A percentile compares a stretch with the other conserved stretches of the same genome.
These are phyloP conservation scores for Didymosphaeria variabile DNA, from an alignment of 2,329 filamentous ascomycete species.

Conservation along the genomic window DNA sequence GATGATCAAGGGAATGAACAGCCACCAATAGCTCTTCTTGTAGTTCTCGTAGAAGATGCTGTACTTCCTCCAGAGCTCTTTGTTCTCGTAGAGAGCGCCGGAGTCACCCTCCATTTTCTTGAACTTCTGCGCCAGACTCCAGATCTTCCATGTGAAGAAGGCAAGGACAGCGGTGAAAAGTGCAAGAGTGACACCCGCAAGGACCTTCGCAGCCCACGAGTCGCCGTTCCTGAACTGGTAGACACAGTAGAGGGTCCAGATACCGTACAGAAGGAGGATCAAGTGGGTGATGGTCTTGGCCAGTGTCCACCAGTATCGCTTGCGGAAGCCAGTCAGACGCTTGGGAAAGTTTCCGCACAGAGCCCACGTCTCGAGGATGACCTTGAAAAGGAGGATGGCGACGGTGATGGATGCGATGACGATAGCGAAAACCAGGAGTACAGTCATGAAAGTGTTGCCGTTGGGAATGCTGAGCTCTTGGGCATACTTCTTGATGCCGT, in stretches of 20 bases:
- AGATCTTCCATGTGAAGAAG: conserved; percentile 88
- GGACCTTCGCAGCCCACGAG: conserved; percentile 87
- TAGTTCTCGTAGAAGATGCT: conserved; percentile 97
- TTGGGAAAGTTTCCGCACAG: conserved; percentile 88
- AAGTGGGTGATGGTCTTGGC: conserved; percentile 88
- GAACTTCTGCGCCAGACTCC: conserved; percentile 74
- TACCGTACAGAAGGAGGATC: conserved; percentile 89
- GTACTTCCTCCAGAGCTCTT: conserved; percentile 92
- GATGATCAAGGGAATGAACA: conserved; percentile 87
- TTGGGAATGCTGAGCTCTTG: conserved; percentile 85
- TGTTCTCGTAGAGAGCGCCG: conserved; percentile 82
- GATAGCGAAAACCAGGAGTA: conserved; percentile 87
- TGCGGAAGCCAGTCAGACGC: conserved; percentile 81
- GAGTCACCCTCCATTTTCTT: conserved; percentile 79
- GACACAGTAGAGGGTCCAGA: conserved; percentile 95
- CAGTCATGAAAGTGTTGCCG: conserved; percentile 95
- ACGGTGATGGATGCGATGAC: conserved; percentile 84
- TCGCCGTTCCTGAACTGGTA: conserved; percentile 95
- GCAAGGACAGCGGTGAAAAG: conserved; percentile 82
- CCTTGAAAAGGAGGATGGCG: conserved; percentile 87
- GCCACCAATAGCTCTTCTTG: conserved; percentile 95
- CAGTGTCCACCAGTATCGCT: conserved; percentile 95
- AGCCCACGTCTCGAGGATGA: conserved; percentile 89
- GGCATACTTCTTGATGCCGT: conserved; percentile 83
- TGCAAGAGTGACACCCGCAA: conserved; percentile 82